These are phyloP conservation scores for Apiotrichum brassicae DNA, from an alignment of 1,284 basidiomycete species.

Conservation along the genomic window DNA sequence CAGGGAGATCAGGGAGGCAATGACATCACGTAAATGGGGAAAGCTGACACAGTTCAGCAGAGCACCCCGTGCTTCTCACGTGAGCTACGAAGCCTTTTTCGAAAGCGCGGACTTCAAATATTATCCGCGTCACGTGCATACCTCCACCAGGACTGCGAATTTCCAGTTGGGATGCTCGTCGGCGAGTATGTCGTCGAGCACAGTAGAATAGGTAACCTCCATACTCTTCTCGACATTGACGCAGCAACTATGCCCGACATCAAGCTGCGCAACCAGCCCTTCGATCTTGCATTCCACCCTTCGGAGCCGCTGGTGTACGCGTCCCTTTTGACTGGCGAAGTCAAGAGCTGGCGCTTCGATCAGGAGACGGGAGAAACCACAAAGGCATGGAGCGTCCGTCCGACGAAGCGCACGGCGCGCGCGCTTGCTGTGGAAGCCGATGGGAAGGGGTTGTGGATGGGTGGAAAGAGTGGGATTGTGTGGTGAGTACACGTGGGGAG, in stretches of 20 bases:
- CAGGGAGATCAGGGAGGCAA: too few species aligned
- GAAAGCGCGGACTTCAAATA: too few species aligned
- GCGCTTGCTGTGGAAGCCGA: conserved; percentile 60
- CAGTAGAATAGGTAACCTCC: too few species aligned
- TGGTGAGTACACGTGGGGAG: too few species aligned
- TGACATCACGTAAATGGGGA: too few species aligned
- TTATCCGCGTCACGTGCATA: too few species aligned
- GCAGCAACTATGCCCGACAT: conserved; percentile 39
- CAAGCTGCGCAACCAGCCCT: conserved; percentile 56
- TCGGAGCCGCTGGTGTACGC: conserved; percentile 61
- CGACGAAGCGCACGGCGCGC: conserved; percentile 61
- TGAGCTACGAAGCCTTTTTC: too few species aligned
- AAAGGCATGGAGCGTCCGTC: conserved; percentile 37
- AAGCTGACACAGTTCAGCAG: too few species aligned
- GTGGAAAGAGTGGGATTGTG: conserved; percentile 75
- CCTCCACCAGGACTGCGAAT: too few species aligned
- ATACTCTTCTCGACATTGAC: background rate
- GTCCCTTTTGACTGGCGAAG: conserved; percentile 71
- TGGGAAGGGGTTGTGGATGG: conserved; percentile 64
- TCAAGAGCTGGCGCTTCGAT: conserved; percentile 69
- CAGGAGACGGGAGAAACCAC: conserved; percentile 51
- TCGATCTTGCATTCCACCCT: conserved; percentile 85
- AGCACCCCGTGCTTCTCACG: too few species aligned
- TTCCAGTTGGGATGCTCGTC: too few species aligned
- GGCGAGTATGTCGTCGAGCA: too few species aligned